These are phyloP conservation scores for Tetrapisispora arboricola DNA, from an alignment of 805 yeast species.

Conservation along the genomic window DNA sequence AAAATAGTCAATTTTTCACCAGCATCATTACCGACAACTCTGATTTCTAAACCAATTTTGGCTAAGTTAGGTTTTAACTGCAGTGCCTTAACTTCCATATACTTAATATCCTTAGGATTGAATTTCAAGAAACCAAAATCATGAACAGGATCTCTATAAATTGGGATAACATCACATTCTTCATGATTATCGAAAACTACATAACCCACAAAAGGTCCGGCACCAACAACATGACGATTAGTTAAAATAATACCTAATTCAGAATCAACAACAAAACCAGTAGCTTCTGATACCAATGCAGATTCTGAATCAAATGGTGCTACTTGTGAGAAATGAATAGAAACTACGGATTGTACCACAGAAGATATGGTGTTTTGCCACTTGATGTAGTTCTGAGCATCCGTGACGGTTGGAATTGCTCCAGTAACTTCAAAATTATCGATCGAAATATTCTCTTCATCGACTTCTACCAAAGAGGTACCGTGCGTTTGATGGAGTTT, in stretches of 20 bases:
- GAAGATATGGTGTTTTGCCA: slow-evolving; percentile 79
- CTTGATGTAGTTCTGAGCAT: slow-evolving; percentile 28
- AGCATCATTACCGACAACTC: slow-evolving; percentile 94
- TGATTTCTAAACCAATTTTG: slow-evolving; percentile 82
- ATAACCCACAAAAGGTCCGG: slow-evolving; percentile 88
- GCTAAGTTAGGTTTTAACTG: slow-evolving; percentile 73
- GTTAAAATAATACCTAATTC: slow-evolving; percentile 75
- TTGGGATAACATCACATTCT: slow-evolving; percentile 76
- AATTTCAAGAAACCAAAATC: slow-evolving; percentile 86
- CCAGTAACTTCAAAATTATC: not conserved
- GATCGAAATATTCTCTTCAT: not conserved
- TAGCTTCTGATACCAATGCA: slow-evolving; percentile 79
- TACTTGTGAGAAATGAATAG: slow-evolving; percentile 83
- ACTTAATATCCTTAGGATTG: slow-evolving; percentile 59
- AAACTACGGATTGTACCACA: slow-evolving; percentile 79
- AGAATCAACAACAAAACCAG: slow-evolving; percentile 89
- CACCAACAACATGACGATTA: slow-evolving; percentile 90
- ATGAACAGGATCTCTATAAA: slow-evolving; percentile 89
- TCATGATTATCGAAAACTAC: slow-evolving; percentile 92
- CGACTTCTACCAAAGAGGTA: not conserved
- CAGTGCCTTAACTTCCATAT: slow-evolving; percentile 60
- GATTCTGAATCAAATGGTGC: slow-evolving; percentile 78
- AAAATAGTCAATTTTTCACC: slow-evolving; percentile 87
- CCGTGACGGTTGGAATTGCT: not conserved
- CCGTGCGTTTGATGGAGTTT: not conserved